Conservation (phyloP, 768 basidiomycete genomes). For the Agaricus subrufescens region DNA sequence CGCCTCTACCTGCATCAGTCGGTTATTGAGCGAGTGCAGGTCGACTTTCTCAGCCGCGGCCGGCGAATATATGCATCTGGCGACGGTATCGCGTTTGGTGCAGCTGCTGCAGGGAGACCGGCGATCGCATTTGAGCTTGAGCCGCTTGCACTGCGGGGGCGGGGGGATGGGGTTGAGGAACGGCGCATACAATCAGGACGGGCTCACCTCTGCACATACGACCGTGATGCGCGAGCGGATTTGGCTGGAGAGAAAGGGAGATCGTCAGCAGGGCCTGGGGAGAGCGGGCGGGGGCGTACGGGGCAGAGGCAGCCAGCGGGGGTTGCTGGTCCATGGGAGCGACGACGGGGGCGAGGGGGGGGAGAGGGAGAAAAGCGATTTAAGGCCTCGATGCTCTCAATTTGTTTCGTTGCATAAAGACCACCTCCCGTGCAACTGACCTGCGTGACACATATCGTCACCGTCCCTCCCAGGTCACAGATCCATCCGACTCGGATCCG, state of each 20-base stretch:
- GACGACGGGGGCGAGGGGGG: slow-evolving; percentile 3
- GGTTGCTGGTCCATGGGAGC: slow-evolving; percentile 9
- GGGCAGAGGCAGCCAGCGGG: slow-evolving; percentile 4
- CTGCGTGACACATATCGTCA: slow-evolving; percentile 5
- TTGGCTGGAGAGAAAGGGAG: slow-evolving; percentile 6
- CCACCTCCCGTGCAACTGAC: slow-evolving; percentile 5
- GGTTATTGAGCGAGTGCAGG: slow-evolving; percentile 79
- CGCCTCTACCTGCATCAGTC: slow-evolving; percentile 66
- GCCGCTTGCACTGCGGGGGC: slow-evolving; percentile 69
- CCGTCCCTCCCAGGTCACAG: background rate
- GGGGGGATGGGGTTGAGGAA: slow-evolving; percentile 5
- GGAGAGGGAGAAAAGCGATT: slow-evolving; percentile 7
- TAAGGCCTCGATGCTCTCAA: slow-evolving; percentile 4
- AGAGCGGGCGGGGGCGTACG: background rate
- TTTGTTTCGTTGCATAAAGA: slow-evolving; percentile 10
- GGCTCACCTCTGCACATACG: slow-evolving; percentile 16
- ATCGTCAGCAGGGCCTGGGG: background rate
- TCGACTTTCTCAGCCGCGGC: slow-evolving; percentile 90
- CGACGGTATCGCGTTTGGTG: slow-evolving; percentile 71
- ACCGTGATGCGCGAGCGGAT: slow-evolving; percentile 17
- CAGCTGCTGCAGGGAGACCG: slow-evolving; percentile 75
- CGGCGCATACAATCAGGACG: background rate
- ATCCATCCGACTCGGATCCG: slow-evolving; percentile 11
- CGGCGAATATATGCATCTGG: slow-evolving; percentile 71
- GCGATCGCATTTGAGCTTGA: slow-evolving; percentile 84